Conservation (phyloP, 2,329 filamentous ascomycete genomes). For the Calonectria pauciramosa region DNA sequence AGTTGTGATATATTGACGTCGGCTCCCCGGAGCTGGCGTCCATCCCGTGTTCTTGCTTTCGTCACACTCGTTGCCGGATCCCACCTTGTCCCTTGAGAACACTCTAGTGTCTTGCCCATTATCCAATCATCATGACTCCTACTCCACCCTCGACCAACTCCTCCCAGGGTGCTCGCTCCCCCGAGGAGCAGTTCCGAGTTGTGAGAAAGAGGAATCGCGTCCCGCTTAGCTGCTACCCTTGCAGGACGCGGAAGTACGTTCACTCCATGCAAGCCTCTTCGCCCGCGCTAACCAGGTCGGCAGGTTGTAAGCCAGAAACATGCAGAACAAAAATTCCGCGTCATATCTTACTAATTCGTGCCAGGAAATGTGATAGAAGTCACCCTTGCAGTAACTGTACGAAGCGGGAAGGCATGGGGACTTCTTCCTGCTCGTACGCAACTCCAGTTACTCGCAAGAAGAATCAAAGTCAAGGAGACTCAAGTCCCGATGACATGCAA, state of each 20-base stretch:
- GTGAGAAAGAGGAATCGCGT: slow-evolving; percentile 94
- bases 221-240: slow-evolving; percentile 91
- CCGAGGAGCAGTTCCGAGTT: slow-evolving; percentile 88
- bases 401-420: slow-evolving; percentile 88
- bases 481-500: slow-evolving; percentile 94
- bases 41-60: slow-evolving; percentile 18
- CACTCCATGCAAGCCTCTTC: slow-evolving; percentile 44
- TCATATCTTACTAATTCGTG: slow-evolving; percentile 28
- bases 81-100: slow-evolving; percentile 40
- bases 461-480: slow-evolving; percentile 72
- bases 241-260: slow-evolving; percentile 89
- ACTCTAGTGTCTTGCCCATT: slow-evolving; percentile 36
- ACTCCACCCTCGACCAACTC: slow-evolving; percentile 84
- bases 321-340: not conserved
- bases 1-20: slow-evolving; percentile 44
- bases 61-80: slow-evolving; percentile 29
- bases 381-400: slow-evolving; percentile 95
- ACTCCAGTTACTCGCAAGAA: slow-evolving; percentile 79
- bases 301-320: slow-evolving; percentile 53
- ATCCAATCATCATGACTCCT: slow-evolving; percentile 71
- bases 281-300: slow-evolving; percentile 49
- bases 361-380: slow-evolving; percentile 91
- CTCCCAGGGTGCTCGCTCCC: slow-evolving; percentile 82
- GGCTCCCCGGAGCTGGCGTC: slow-evolving; percentile 38
- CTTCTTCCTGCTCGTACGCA: slow-evolving; percentile 87